A percentile compares a stretch with the other conserved stretches of the same genome.
phyloP scores from a whole-genome alignment of 768 basidiomycete genomes.

The Phanerochaete sordida region DNA sequence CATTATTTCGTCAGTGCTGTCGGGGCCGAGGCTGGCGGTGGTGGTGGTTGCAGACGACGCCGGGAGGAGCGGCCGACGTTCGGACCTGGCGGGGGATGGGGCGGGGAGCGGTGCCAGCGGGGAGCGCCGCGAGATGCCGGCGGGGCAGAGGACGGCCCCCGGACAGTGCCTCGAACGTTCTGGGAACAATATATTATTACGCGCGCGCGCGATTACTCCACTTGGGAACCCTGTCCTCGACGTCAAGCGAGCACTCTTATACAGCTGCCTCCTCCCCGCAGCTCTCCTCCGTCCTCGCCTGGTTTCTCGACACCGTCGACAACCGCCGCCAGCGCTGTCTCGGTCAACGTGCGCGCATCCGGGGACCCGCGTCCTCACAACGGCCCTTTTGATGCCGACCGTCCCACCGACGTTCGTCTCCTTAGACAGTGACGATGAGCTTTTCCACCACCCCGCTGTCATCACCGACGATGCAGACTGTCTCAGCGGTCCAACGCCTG shows the following conservation, averaged over 20 bases:
- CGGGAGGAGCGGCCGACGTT: too few species aligned
- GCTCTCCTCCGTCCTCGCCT: neutral
- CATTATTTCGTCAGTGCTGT: neutral
- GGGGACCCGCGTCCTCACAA: neutral
- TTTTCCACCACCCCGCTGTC: neutral
- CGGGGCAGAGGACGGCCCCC: neutral
- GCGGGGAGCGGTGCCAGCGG: neutral
- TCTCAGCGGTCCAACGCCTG: constrained; percentile 24
- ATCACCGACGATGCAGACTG: constrained; percentile 4
- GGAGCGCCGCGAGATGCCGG: neutral
- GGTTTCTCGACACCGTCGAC: neutral
- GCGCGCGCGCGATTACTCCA: too few species aligned
- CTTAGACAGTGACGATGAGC: constrained; percentile 2
- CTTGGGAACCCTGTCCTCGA: neutral
- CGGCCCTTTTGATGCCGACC: constrained; percentile 19
- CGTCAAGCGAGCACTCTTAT: neutral
- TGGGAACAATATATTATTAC: neutral
- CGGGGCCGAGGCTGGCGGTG: neutral
- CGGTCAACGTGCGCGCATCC: neutral
- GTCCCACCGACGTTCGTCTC: constrained; percentile 20
- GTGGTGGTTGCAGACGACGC: neutral
- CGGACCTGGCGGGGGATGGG: too few species aligned
- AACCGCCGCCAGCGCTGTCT: neutral
- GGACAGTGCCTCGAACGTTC: neutral
- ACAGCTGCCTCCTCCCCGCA: neutral